These are phyloP conservation scores for Biscogniauxia marginata DNA, from an alignment of 2,329 filamentous ascomycete species.

Conservation along the genomic window DNA sequence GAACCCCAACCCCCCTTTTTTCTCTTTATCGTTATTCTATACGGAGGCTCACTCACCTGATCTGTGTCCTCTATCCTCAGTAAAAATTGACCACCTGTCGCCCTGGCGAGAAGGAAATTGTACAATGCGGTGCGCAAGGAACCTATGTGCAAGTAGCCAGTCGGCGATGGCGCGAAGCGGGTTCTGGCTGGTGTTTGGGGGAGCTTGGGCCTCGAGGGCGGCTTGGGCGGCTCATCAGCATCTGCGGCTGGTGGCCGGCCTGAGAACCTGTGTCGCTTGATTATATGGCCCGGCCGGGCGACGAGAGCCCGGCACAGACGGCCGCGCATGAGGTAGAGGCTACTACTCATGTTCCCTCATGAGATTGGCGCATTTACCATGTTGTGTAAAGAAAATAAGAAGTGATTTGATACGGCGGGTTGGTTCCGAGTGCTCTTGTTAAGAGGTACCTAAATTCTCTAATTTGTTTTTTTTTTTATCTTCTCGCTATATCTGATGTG, in stretches of 20 bases:
- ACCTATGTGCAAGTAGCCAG: slow-evolving; percentile 88
- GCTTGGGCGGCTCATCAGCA: too few species aligned
- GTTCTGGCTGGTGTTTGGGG: slow-evolving; percentile 66
- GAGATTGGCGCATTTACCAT: neutral
- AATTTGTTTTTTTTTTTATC: too few species aligned
- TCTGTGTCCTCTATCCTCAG: slow-evolving; percentile 95
- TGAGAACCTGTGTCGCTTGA: slow-evolving; percentile 28
- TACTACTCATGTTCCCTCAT: slow-evolving; percentile 24
- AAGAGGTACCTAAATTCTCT: too few species aligned
- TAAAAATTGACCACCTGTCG: slow-evolving; percentile 86
- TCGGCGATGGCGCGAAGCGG: slow-evolving; percentile 93
- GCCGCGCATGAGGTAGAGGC: slow-evolving; percentile 20
- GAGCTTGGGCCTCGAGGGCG: too few species aligned
- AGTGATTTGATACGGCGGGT: too few species aligned
- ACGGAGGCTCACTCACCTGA: slow-evolving; percentile 55
- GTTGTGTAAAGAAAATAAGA: neutral
- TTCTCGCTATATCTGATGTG: too few species aligned
- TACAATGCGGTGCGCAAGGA: slow-evolving; percentile 92
- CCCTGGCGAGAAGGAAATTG: slow-evolving; percentile 87
- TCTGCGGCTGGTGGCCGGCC: slow-evolving; percentile 19
- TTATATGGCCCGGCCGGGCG: slow-evolving; percentile 17
- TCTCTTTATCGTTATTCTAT: neutral
- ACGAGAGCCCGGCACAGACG: slow-evolving; percentile 18
- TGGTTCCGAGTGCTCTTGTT: too few species aligned
- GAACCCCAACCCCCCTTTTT: too few species aligned